Conservation (phyloP, 768 basidiomycete species). For the Tubosaeta sp. region DNA sequence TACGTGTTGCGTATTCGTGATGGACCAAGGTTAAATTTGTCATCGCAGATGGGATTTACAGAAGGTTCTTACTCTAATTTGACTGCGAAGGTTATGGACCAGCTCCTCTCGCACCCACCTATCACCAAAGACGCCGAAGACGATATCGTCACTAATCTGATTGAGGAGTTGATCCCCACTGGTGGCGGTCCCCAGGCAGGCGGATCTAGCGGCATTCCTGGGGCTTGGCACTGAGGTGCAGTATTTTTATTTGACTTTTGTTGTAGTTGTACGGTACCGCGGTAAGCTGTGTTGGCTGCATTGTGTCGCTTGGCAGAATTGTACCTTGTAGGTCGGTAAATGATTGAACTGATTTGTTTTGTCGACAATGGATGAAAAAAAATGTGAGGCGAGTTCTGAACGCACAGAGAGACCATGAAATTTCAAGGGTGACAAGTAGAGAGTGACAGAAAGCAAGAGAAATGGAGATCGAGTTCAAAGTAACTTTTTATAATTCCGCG, state of each 20-base stretch:
- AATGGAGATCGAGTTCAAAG: no score
- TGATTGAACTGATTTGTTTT: no score
- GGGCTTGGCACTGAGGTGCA: slow-evolving; percentile 40
- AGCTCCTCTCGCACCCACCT: slow-evolving; percentile 39
- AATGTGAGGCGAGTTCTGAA: no score
- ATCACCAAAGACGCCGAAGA: slow-evolving; percentile 57
- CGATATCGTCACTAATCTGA: slow-evolving; percentile 57
- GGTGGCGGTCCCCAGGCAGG: slow-evolving; percentile 37
- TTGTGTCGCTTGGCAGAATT: background rate
- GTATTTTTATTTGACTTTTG: background rate
- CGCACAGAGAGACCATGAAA: no score
- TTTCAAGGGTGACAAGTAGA: no score
- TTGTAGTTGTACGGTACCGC: slow-evolving; percentile 14
- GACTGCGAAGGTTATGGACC: slow-evolving; percentile 44
- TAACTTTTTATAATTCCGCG: background rate
- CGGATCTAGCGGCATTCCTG: slow-evolving; percentile 37
- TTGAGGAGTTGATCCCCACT: slow-evolving; percentile 53
- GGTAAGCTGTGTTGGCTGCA: background rate
- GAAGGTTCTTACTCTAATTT: slow-evolving; percentile 52
- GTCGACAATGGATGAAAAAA: no score
- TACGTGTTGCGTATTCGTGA: slow-evolving; percentile 32
- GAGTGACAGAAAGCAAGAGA: no score
- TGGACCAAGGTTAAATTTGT: slow-evolving; percentile 8
- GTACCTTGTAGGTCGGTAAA: background rate
- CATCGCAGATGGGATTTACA: slow-evolving; percentile 69